A percentile compares a stretch with the other conserved stretches of the same genome.
Evolutionary conservation across 345 rosid genomes (phyloP).

Genomic region (Clarkia xantiana): DNA sequence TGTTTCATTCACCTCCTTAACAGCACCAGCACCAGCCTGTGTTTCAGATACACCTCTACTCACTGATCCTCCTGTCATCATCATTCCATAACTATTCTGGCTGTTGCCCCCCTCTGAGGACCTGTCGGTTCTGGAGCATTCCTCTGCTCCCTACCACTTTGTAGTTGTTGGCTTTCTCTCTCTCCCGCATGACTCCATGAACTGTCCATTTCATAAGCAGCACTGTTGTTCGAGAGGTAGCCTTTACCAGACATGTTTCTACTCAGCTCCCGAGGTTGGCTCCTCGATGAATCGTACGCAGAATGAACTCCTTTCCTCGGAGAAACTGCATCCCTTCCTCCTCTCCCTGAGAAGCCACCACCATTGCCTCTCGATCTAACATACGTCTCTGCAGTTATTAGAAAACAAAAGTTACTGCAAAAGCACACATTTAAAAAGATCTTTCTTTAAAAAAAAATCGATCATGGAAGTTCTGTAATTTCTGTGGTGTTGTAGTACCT

Average conservation of each 20-base stretch:
- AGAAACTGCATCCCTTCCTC: constrained; percentile 67
- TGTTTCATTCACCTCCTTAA: constrained; percentile 44
- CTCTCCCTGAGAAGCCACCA: constrained; percentile 39
- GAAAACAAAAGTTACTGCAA: constrained; percentile 12
- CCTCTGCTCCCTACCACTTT: constrained; percentile 36
- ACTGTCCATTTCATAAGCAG: constrained; percentile 35
- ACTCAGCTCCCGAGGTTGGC: constrained; percentile 50
- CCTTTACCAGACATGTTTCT: constrained; percentile 59
- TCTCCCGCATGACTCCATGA: constrained; percentile 46
- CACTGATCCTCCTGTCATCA: constrained; percentile 24
- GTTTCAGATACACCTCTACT: constrained; percentile 31
- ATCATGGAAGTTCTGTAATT: no score
- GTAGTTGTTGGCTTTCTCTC: constrained; percentile 31
- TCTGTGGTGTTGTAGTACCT: constrained; percentile 23
- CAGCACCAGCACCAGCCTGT: constrained; percentile 21
- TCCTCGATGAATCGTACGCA: constrained; percentile 54
- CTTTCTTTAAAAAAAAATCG: no score
- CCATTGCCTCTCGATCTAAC: constrained; percentile 38
- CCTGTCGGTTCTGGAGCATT: neutral
- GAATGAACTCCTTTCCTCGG: constrained; percentile 51
- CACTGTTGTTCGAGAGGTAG: constrained; percentile 28
- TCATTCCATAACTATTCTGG: constrained; percentile 4
- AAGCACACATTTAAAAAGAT: no score
- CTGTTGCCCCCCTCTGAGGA: neutral
- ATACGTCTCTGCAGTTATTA: constrained; percentile 34